Percentiles rank a stretch among this genome's conserved stretches.
Conservation (phyloP, 2,329 filamentous ascomycete species). For the Fusarium siculi region DNA sequence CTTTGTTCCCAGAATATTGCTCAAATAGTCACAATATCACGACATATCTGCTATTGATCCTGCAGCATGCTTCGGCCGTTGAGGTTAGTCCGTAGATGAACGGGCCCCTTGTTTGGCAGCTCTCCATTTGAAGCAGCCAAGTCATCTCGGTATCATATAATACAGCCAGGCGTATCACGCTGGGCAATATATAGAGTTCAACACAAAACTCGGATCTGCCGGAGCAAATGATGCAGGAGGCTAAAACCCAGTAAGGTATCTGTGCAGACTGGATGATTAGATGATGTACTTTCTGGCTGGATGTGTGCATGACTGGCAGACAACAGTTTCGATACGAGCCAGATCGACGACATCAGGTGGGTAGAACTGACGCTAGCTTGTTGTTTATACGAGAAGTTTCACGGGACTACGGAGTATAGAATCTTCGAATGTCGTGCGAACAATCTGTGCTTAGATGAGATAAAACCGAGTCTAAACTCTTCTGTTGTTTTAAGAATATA, state of each 20-base stretch:
- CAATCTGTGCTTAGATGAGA: background rate
- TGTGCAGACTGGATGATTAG: background rate
- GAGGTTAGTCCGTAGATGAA: background rate
- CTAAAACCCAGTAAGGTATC: background rate
- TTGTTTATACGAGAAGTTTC: constrained; percentile 4
- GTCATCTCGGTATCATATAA: background rate
- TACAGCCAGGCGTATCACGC: background rate
- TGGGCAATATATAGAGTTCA: background rate
- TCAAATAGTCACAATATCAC: background rate
- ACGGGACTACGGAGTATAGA: background rate
- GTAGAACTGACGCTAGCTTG: constrained; percentile 1
- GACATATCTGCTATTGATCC: background rate
- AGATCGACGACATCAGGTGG: constrained; percentile 12
- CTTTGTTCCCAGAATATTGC: background rate
- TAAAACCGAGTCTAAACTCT: background rate
- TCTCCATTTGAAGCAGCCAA: background rate
- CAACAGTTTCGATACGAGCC: constrained; percentile 16
- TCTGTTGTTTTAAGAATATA: background rate
- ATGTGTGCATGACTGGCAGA: background rate
- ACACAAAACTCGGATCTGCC: background rate
- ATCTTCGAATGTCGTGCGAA: background rate
- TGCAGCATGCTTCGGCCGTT: background rate
- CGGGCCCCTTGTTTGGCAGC: too few species aligned
- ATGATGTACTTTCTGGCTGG: background rate
- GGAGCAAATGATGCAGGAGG: background rate